Evolutionary conservation across 225 moss, liverwort and hornwort species (phyloP).

Genomic region (Asterella californica): DNA sequence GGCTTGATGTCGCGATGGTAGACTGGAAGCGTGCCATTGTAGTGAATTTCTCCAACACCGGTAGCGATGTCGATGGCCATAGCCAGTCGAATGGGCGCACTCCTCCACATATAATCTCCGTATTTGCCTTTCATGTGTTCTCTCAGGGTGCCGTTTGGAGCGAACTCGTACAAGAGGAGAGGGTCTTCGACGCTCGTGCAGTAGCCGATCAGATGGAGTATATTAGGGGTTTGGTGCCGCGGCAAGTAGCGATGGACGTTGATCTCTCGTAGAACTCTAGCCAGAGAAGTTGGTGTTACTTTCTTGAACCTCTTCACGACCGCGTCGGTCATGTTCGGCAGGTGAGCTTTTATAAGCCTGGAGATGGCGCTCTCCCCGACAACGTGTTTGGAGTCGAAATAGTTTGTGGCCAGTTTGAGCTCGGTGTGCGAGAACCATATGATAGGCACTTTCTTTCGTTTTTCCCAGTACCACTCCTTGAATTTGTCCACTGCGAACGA

Average conservation of each 20-base stretch:
- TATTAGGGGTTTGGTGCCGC: slow-evolving; percentile 21
- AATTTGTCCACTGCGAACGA: slow-evolving; percentile 22
- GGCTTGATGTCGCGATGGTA: slow-evolving; percentile 41
- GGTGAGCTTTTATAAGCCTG: slow-evolving; percentile 32
- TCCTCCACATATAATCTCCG: slow-evolving; percentile 36
- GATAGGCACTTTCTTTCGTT: slow-evolving; percentile 27
- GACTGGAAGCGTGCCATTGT: slow-evolving; percentile 35
- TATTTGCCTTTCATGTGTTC: slow-evolving; percentile 37
- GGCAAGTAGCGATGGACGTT: slow-evolving; percentile 39
- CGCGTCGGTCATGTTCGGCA: slow-evolving; percentile 29
- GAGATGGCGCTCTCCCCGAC: slow-evolving; percentile 27
- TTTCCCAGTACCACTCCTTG: slow-evolving; percentile 41
- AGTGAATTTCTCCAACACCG: slow-evolving; percentile 38
- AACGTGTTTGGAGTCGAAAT: slow-evolving; percentile 24
- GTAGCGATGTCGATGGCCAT: slow-evolving; percentile 37
- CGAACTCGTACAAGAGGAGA: slow-evolving; percentile 37
- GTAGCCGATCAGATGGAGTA: slow-evolving; percentile 37
- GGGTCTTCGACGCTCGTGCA: slow-evolving; percentile 39
- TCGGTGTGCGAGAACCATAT: slow-evolving; percentile 47
- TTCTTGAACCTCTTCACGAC: slow-evolving; percentile 44
- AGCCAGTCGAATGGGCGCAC: slow-evolving; percentile 27
- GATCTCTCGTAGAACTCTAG: slow-evolving; percentile 33
- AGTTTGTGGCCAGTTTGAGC: slow-evolving; percentile 38
- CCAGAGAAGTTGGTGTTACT: slow-evolving; percentile 10
- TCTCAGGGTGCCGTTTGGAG: slow-evolving; percentile 37